These are phyloP conservation scores for Yamadazyma laniorum DNA, from an alignment of 805 yeast genomes.

Conservation along the genomic window DNA sequence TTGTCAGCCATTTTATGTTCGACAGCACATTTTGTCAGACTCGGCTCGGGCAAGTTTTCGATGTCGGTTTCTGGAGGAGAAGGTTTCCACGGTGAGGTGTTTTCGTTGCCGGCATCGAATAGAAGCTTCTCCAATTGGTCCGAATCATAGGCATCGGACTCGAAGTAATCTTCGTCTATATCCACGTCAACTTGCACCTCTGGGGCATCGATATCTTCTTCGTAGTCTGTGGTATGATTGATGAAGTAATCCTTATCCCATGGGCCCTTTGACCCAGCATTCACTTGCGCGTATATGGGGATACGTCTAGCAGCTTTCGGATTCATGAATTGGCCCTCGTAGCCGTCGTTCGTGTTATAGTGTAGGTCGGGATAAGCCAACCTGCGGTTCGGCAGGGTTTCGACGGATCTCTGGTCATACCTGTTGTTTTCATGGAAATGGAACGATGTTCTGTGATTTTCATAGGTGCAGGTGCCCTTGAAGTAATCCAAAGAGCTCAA, in stretches of 20 bases:
- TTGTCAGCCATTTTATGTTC: too few species aligned
- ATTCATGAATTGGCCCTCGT: conserved; percentile 15
- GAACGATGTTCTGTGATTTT: conserved; percentile 4
- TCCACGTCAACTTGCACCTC: conserved; percentile 7
- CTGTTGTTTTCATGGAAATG: conserved; percentile 2
- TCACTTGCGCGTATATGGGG: too few species aligned
- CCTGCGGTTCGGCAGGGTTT: too few species aligned
- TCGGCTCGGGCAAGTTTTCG: too few species aligned
- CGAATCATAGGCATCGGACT: conserved; percentile 8
- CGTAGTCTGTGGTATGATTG: neutral
- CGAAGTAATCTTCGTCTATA: neutral
- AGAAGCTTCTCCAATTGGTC: conserved; percentile 3
- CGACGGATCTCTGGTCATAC: too few species aligned
- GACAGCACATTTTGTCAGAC: too few species aligned
- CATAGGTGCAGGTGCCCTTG: conserved; percentile 33
- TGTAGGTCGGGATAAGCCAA: too few species aligned
- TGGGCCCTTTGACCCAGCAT: too few species aligned
- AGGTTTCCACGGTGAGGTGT: too few species aligned
- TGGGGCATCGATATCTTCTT: conserved; percentile 5
- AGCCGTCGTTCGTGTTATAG: too few species aligned
- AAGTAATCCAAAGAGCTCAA: conserved; percentile 57
- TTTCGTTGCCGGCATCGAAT: neutral
- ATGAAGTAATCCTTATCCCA: neutral
- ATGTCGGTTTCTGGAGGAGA: too few species aligned
- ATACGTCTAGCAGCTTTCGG: too few species aligned